Base-by-base conservation (phyloP, 176 grass and related monocot species). In the Thinopyrum elongatum region DNA sequence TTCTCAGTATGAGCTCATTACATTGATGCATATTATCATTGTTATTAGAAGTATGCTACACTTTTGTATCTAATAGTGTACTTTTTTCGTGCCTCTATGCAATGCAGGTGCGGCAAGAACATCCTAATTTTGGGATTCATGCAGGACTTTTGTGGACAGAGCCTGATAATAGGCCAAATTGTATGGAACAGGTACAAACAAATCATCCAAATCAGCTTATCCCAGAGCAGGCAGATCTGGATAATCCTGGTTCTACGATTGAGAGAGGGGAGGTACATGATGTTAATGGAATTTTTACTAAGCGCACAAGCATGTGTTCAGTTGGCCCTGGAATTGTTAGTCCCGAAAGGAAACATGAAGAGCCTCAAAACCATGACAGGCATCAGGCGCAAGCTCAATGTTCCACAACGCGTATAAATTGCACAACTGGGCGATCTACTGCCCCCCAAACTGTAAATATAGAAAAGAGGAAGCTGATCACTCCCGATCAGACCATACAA, bases 331-430 rank as follows among this genome's bases (percentile, higher is more conserved):
- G 60, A 76, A 81, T 67, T 81, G 61, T 76, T 60, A 60, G 27
- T 81, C 70, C 35, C 46, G 77, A 89, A 46, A 80, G 59, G 26
- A 74, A 58, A 68, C 69, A 81, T 17, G 55, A 26, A 67, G 62
- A 76, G 35, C 46, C 77, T 76, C 62, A 68, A 47, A 81, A 81
- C 46, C 69, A 85, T 65, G 72, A 78, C 35, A 19, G 44, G 21
- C 87, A 85, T 74, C 82, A 80, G 68, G 59, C 21, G n/a, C 76
- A 85, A 75, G 69, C 75, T 66, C 25, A 57, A 33, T 22, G 7
- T 81, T 74, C 82, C 36, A 69, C 74, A 51, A 8, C 22, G 0
- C 28, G 10, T 83, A 78, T 78, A 49, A 67, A 69, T 83, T 57
- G 61, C 31, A 26, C 47, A 77, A 41, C 34, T 69, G 61, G 34